These are phyloP conservation scores for Xanthoconium stramineum DNA, from an alignment of 768 basidiomycete genomes.

Conservation along the genomic window DNA sequence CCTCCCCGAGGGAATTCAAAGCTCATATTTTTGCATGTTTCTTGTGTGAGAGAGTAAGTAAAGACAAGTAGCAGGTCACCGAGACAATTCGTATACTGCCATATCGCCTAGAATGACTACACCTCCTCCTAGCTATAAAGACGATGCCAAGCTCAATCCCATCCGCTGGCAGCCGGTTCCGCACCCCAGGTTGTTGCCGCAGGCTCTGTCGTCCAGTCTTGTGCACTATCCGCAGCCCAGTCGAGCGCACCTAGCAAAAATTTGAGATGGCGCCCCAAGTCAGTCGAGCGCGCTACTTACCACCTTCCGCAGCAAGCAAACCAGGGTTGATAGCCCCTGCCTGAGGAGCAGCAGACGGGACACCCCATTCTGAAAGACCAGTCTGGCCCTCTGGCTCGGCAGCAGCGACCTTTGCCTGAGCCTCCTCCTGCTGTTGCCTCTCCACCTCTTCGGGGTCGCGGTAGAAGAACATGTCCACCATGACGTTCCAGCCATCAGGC, in stretches of 20 bases:
- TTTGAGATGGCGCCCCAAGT: neutral
- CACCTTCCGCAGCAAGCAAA: constrained; percentile 62
- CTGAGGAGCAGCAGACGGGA: constrained; percentile 61
- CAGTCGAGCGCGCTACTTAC: constrained; percentile 26
- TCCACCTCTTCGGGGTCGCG: constrained; percentile 99
- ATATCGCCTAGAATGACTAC: neutral
- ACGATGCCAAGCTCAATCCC: constrained; percentile 23
- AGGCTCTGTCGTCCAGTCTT: constrained; percentile 90
- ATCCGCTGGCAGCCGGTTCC: constrained; percentile 27
- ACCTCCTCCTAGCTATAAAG: neutral
- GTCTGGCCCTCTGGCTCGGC: constrained; percentile 57
- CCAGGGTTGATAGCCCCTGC: constrained; percentile 76
- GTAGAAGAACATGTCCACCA: constrained; percentile 99
- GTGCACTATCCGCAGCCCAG: constrained; percentile 71
- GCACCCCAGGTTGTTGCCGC: constrained; percentile 34
- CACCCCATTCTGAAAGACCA: constrained; percentile 68
- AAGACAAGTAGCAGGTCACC: constrained; percentile 17
- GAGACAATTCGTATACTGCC: constrained; percentile 16
- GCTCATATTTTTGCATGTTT: constrained; percentile 20
- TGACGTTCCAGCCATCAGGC: constrained; percentile 92
- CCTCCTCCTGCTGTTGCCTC: constrained; percentile 94
- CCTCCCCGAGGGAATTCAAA: neutral
- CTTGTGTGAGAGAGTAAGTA: constrained; percentile 15
- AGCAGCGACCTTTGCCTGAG: constrained; percentile 70
- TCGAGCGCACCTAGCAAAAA: constrained; percentile 61